Evolutionary conservation across 2,329 filamentous ascomycete genomes (phyloP).

Genomic region (Colletotrichum sp.): DNA sequence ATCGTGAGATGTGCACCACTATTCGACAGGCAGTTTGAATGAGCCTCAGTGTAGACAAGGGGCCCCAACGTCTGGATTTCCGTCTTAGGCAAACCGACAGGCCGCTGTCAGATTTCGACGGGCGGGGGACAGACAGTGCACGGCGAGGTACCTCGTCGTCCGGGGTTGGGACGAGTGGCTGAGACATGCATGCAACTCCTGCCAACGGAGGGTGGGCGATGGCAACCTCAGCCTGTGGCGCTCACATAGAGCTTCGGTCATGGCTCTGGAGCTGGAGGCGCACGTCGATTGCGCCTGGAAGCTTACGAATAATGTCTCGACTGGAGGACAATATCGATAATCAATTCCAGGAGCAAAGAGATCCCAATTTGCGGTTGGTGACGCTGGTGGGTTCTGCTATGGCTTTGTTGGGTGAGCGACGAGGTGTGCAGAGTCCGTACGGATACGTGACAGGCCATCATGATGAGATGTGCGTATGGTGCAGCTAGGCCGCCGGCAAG

Average conservation of each 20-base stretch:
- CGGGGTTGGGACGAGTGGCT: not conserved
- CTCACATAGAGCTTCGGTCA: not conserved
- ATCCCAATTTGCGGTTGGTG: not conserved
- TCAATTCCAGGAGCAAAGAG: not conserved
- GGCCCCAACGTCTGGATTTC: not conserved
- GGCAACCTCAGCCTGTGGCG: not conserved
- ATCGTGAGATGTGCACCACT: not conserved
- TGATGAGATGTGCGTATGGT: not conserved
- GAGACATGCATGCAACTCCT: slow-evolving; percentile 1
- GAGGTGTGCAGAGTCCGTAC: not conserved
- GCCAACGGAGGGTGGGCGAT: not conserved
- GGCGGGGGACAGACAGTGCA: not conserved
- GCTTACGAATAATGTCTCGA: not conserved
- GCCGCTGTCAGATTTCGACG: not conserved
- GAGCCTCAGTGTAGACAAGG: not conserved
- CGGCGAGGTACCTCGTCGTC: not conserved
- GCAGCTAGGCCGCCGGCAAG: not conserved
- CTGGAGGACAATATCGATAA: not conserved
- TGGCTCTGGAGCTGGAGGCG: not conserved
- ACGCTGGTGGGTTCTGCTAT: not conserved
- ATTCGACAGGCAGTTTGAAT: not conserved
- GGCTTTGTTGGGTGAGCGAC: not conserved
- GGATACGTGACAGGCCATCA: not conserved
- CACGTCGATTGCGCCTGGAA: not conserved
- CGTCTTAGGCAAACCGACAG: slow-evolving; percentile 11